These are phyloP conservation scores for Apophysomyces trapeziformis DNA, from an alignment of 371 early-diverging fungal species.

Conservation along the genomic window DNA sequence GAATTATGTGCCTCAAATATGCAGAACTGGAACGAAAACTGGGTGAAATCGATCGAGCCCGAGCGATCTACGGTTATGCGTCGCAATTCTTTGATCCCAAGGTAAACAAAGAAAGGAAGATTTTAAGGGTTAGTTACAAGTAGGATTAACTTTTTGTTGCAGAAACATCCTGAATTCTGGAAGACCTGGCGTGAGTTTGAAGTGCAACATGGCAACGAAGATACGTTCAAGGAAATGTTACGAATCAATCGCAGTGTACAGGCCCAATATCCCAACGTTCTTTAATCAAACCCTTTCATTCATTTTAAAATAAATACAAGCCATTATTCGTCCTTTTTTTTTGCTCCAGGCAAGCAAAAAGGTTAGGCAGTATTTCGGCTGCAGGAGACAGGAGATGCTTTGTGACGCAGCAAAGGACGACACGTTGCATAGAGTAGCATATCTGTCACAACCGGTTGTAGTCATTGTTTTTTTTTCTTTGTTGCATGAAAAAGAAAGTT, in stretches of 20 bases:
- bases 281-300: constrained; percentile 17
- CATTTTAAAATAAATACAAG: too few relatives aligned
- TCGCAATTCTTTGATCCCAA: constrained; percentile 91
- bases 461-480: too few relatives aligned
- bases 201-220: constrained; percentile 96
- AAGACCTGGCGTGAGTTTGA: constrained; percentile 96
- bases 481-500: too few relatives aligned
- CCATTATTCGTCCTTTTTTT: too few relatives aligned
- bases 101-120: constrained; percentile 28
- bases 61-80: constrained; percentile 91
- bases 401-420: too few relatives aligned
- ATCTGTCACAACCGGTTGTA: too few relatives aligned
- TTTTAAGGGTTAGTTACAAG: constrained; percentile 1
- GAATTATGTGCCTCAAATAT: constrained; percentile 82
- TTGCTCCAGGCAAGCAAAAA: too few relatives aligned
- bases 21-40: constrained; percentile 88
- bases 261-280: constrained; percentile 43
- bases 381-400: too few relatives aligned
- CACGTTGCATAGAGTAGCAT: too few relatives aligned
- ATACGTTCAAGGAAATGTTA: constrained; percentile 97
- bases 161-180: constrained; percentile 82
- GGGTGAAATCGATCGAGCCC: constrained; percentile 95
- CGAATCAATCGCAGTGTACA: constrained; percentile 86
- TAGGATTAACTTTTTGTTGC: constrained; percentile 4
- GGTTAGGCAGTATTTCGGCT: too few relatives aligned